Base-by-base conservation (phyloP, 768 basidiomycete genomes). In the Suillus cothurnatus region DNA sequence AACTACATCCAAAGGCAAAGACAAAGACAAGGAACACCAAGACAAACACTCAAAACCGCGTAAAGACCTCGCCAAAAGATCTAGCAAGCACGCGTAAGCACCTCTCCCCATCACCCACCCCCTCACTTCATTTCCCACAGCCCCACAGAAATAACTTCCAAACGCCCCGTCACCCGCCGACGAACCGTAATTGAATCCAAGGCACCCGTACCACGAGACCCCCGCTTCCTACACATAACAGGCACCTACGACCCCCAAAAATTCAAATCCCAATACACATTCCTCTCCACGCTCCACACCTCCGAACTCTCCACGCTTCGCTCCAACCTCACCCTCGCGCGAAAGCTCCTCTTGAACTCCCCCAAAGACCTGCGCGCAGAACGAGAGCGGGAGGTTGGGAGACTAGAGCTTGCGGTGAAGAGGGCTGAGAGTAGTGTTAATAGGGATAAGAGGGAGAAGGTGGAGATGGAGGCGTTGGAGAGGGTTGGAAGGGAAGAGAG, bases 51-150 rank as follows among this genome's bases (percentile, higher is more conserved):
- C 69, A 69, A 77, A 61, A 80, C 74, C 77, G 53, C 81, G 81
- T 63, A 81, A 76, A 43, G 80, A 83, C 64, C 80, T 86, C 4
- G 73, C 81, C 15, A 91, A 90, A 76, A 84, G 95, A 50, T 74
- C 83, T 6, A 86, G 85, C 73, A 97, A 98, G 72, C 90, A 97
- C 78, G 94, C 96, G 95, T 96, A 77, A 67, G 94, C 84, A 31
- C 17, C 28, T 39, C 34, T n/a, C 17, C 43, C 36, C 41, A 66
- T 64, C 36, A 60, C 45, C 47, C n/a, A 19, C 14, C 38, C 15
- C 8, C 14, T 38, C 26, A 64, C 53, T 28, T 47, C 57, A 59
- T 68, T 17, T 47, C 65, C 31, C 47, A 53, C 60, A 96, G 95
- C 1, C 95, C 95, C 1, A 83, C 80, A 38, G 94, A 94, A 69